Evolutionary conservation across 139 green algal genomes (phyloP), one percentile per base, ranked within the genome.

Genomic region (Spirogloea muscicola): DNA sequence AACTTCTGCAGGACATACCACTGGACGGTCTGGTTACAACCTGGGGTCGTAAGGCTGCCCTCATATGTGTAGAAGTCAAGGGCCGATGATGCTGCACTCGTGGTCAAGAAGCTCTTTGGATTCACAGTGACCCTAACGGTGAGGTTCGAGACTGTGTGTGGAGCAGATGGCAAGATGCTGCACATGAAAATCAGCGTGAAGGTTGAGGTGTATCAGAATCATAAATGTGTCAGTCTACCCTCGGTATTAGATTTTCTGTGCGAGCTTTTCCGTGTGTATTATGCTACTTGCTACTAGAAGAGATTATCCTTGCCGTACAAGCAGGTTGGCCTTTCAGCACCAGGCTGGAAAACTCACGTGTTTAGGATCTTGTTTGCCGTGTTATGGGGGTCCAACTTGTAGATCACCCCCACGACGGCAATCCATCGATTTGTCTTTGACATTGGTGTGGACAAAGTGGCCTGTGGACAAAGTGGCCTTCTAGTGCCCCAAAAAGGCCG

Each of bases 371-470:
- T n/a, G 64, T 67, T 68, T 41, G 61, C 64, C 21, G 9, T 3
- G 48, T 68, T 43, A n/a, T 64, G 31, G 31, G 27, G 64, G 42
- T 68, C 44, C 31, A 73, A 18, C 42, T 31, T 25, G 44, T 48
- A 40, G 13, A 73, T 41, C 1, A 43, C 43, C 34, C 64, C 64
- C 43, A 73, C 39, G 9, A 73, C 64, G 29, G 64, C 64, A 2
- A 73, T 34, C 64, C 63, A n/a, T 73, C 0, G 31, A 39, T n/a
- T 29, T 29, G 40, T 76, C 49, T 25, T 44, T 59, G 9, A 21
- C 29, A 43, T 46, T 6, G 40, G 34, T 27, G 67, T 76, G 67
- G 33, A 76, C 67, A 9, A n/a, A n/a, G n/a, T n/a, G n/a, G n/a
- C n/a, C n/a, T n/a, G n/a, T n/a, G n/a, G n/a, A n/a, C n/a, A n/a